These are phyloP conservation scores for Coccomyxa subellipsoidea DNA, from an alignment of 163 green algal species.

Conservation along the genomic window DNA sequence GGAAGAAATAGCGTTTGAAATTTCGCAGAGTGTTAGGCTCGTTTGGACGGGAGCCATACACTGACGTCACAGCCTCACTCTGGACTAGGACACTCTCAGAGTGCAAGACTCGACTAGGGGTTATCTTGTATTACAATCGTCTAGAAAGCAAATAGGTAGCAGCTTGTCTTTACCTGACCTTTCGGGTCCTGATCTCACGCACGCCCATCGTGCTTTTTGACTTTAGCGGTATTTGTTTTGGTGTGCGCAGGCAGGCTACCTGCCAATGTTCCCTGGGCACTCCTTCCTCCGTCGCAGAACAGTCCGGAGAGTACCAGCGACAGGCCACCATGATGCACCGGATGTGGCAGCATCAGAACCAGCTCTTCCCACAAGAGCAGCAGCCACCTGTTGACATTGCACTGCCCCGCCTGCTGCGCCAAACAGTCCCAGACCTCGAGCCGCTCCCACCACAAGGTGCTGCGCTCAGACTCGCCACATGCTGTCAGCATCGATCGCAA, in stretches of 20 bases:
- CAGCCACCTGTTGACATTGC: constrained; percentile 5
- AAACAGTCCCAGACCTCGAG: neutral
- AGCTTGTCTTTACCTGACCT: no score
- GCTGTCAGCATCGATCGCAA: neutral
- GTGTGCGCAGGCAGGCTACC: neutral
- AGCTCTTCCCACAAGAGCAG: neutral
- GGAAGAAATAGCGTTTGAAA: no score
- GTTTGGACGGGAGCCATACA: no score
- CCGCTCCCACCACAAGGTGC: neutral
- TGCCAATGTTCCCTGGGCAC: neutral
- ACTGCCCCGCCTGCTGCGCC: neutral
- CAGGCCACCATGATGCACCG: neutral
- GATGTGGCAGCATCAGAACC: constrained; percentile 6
- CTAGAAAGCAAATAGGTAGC: no score
- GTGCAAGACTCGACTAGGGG: no score
- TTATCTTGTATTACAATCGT: no score
- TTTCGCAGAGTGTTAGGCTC: no score
- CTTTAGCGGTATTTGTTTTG: no score
- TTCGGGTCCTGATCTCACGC: neutral
- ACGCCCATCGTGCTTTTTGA: neutral
- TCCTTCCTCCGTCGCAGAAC: neutral
- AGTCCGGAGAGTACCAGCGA: neutral
- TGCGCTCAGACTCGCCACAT: neutral
- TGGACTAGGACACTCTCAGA: no score
- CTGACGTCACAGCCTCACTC: no score